A percentile compares a stretch with the other conserved stretches of the same genome.
Conservation (phyloP, 129 eudicot genomes). For the Lonicera japonica region DNA sequence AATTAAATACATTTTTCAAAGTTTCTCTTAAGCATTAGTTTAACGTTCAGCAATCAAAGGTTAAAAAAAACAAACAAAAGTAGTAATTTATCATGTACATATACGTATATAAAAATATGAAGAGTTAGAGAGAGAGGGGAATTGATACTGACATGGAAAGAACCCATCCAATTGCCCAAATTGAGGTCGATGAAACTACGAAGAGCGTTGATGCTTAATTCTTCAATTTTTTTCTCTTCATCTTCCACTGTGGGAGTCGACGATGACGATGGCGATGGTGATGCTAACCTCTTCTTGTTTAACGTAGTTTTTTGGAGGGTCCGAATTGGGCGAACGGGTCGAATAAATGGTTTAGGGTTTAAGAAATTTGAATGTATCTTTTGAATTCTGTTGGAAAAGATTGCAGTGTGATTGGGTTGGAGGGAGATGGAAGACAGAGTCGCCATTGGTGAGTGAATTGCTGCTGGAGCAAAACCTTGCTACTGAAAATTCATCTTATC, state of each 20-base stretch:
- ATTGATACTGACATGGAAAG: slow-evolving; percentile 53
- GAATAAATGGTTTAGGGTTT: slow-evolving; percentile 26
- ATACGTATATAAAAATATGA: neutral
- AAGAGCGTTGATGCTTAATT: slow-evolving; percentile 54
- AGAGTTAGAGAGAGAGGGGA: neutral
- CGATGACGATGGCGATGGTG: slow-evolving; percentile 27
- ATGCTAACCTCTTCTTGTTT: slow-evolving; percentile 7
- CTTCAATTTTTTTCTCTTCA: slow-evolving; percentile 16
- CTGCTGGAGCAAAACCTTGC: neutral
- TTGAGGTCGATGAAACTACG: slow-evolving; percentile 69
- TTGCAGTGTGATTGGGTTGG: slow-evolving; percentile 15
- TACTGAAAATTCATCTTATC: neutral
- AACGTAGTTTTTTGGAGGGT: slow-evolving; percentile 13
- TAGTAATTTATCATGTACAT: too few species aligned
- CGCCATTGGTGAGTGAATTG: slow-evolving; percentile 17
- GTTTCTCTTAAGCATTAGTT: too few species aligned
- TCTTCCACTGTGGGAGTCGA: slow-evolving; percentile 22
- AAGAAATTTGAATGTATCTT: neutral
- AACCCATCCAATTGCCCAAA: slow-evolving; percentile 83
- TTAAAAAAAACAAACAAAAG: too few species aligned
- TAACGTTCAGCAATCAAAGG: too few species aligned
- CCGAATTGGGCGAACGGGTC: slow-evolving; percentile 8
- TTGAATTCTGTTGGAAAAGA: slow-evolving; percentile 4
- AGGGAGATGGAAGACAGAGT: slow-evolving; percentile 19
- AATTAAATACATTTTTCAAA: too few species aligned